Base-by-base conservation (phyloP, 148 eudicot genomes). In the Nepenthes gracilis region DNA sequence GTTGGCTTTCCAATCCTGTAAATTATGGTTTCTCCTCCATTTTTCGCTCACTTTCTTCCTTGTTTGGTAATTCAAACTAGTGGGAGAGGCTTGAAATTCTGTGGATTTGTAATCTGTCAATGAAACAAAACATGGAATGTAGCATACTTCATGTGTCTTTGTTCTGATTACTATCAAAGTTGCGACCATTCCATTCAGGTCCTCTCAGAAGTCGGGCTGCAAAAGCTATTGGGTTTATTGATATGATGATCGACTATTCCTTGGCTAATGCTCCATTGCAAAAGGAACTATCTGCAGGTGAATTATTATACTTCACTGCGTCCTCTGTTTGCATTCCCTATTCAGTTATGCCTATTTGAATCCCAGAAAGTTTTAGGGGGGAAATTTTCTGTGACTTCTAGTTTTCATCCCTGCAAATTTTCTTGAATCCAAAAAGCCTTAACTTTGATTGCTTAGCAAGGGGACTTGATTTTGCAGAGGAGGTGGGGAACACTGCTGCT, bases 151-250 rank as follows among this genome's bases (percentile, higher is more conserved):
- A 40, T 8, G 8, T 40, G 45, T 40, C 45, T 40, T 40, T 3
- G 0, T 3, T 8, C 45, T 40, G 45, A 23, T 8, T 40, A 40
- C 45, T 40, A 10, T 49, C 13, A 5, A 5, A 12, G 0, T 49
- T 49, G 15, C 53, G 37, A 63, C 14, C 2, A n/a, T 40, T 1
- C 55, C 57, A 56, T 23, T 37, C 83, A 92, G 97, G 97, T 55
- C 97, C 97, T 45, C 77, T 92, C 13, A 81, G 96, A 70, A 92
- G 97, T 59, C 97, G 97, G 53, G 97, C 97, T 60, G 97, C 97
- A 58, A 92, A 88, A 75, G 94, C 97, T 45, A 92, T 92, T 62
- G 97, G 97, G 62, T 92, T 92, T 66, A 92, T 92, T 23, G 97
- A 83, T 62, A 88, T 80, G 79, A 92, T 92, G 96, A 92, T 92